Base-by-base conservation (phyloP, 164 flowering plant genomes). In the Macadamia integrifolia region DNA sequence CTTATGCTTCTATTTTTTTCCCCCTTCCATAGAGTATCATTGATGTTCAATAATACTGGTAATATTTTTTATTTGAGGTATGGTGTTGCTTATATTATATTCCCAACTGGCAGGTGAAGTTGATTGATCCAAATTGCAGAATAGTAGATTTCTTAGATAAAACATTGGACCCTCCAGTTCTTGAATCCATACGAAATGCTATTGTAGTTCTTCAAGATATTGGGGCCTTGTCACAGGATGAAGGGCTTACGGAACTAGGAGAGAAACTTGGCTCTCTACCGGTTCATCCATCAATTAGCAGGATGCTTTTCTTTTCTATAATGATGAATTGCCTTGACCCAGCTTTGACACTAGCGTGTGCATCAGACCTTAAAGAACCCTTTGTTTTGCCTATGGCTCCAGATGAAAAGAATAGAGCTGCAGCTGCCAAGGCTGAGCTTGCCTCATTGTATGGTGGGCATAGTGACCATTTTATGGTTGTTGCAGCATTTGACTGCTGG, bases 401-500 rank as follows among this genome's bases (percentile, higher is more conserved):
- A 32, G 64, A 76, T 64, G 87, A 85, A 44, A 92, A 75, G 80
- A 83, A 85, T 75, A 88, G 53, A 82, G 96, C 93, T 40, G 67
- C 71, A 30, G 84, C 75, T 67, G 96, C 94, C 59, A 90, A 79
- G 78, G 60, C 64, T 1, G 88, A 88, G 81, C 82, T 95, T 56
- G 85, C 98, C 66, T 87, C 90, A 15, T 64, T 88, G 14, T 90
- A 83, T 74, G 87, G 94, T 56, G 96, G 96, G n/a, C 75, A 76
- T 42, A 85, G 98, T 72, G 98, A 95, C 79, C 98, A 92, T 67
- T 80, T 91, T 49, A 88, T 91, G 2, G 73, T 88, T 8, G 68
- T 92, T 61, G 94, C 97, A 43, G 99, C 96, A 69, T 95, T 81
- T 76, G 96, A 95, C 17, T 82, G 90, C 80, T 95, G 99, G 99